Conservation (phyloP, 805 yeast species). For the Kuraishia ogatae region DNA sequence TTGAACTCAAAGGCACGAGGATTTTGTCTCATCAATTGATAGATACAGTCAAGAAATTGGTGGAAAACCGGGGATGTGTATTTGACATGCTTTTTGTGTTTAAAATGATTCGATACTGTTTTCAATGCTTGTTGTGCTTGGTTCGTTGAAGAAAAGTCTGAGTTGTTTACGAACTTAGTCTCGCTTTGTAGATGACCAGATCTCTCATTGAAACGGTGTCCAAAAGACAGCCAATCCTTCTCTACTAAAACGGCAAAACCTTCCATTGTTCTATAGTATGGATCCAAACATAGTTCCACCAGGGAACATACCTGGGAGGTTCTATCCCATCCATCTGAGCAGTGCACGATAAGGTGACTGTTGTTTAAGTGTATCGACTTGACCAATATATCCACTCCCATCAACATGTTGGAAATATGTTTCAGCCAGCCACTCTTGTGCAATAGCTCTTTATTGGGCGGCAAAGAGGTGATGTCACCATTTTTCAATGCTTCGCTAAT, state of each 20-base stretch:
- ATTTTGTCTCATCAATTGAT: conserved; percentile 64
- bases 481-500: conserved; percentile 57
- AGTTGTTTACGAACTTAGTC: conserved; percentile 36
- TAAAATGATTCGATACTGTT: conserved; percentile 42
- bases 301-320: conserved; percentile 85
- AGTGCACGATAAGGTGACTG: conserved; percentile 80
- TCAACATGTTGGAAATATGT: conserved; percentile 57
- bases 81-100: conserved; percentile 40
- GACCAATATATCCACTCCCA: conserved; percentile 68
- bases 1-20: conserved; percentile 79
- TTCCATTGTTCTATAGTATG: conserved; percentile 76
- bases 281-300: conserved; percentile 82
- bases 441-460: conserved; percentile 45
- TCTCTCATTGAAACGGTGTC: conserved; percentile 81
- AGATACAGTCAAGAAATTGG: conserved; percentile 86
- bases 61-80: conserved; percentile 88
- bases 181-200: conserved; percentile 64
- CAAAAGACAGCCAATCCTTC: conserved; percentile 94
- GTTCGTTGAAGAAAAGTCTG: conserved; percentile 22
- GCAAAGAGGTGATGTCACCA: conserved; percentile 46
- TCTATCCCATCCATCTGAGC: conserved; percentile 99
- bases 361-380: conserved; percentile 77
- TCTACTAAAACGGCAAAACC: conserved; percentile 85
- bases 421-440: conserved; percentile 73
- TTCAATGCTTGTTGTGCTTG: conserved; percentile 35